Base-by-base conservation (phyloP, 345 rosid genomes). In the Camelina neglecta region DNA sequence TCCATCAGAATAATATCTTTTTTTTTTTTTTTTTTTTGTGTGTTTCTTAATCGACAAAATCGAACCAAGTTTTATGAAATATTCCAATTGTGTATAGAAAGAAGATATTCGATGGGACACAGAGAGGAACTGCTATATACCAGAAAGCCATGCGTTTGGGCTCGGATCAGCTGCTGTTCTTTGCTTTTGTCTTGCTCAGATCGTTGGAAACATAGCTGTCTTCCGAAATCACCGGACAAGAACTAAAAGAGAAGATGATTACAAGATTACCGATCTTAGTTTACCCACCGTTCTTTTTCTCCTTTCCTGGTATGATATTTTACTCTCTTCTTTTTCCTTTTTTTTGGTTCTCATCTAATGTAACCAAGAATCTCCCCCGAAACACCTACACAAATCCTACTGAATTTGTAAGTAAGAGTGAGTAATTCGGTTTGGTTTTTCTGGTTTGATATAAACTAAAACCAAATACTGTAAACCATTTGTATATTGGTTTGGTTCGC, bases 51-150 rank as follows among this genome's bases (percentile, higher is more conserved):
- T 54, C 33, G 57, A 49, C 36, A 15, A 3, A 8, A 15, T 23
- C 23, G 10, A 62, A 73, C 4, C 54, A 39, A 41, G 11, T 45
- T 66, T 67, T 39, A 6, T 61, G 39, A 60, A 53, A 53, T 23
- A 55, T 16, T 4, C 51, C 38, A 35, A 4, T 29, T 29, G 31
- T 29, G 31, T 35, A 49, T 71, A 93, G 97, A 75, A 66, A 73
- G 85, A 62, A 55, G 96, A 91, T 79, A 58, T 91, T 38, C 83
- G 79, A 69, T 69, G 91, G 85, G 90, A 89, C 49, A 86, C 77
- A 20, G 73, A 72, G 11, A 78, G 81, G 47, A 77, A 86, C 23
- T 93, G 98, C 78, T 85, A 78, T 75, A 58, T 88, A 75, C 89
- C 89, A 0, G 70, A 62, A 18, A 88, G 87, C 56, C 69, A 33